Conservation (phyloP, 345 rosid genomes). For the Dimocarpus longan region DNA sequence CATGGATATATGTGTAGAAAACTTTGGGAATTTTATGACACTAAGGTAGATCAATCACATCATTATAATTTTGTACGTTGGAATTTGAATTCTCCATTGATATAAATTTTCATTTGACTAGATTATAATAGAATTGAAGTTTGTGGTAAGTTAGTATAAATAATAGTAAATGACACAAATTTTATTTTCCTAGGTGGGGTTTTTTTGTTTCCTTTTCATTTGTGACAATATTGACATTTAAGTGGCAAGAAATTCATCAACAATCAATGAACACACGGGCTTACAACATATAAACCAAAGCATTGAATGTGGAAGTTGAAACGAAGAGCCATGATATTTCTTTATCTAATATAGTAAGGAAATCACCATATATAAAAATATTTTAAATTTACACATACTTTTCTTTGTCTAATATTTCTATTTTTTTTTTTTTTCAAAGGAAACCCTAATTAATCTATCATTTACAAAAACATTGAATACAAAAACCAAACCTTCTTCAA, state of each 20-base stretch:
- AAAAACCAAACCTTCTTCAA: not conserved
- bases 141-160: not conserved
- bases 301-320: not conserved
- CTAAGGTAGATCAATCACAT: too few relatives aligned
- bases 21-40: too few relatives aligned
- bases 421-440: not conserved
- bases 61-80: too few relatives aligned
- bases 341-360: not conserved
- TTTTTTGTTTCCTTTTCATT: not conserved
- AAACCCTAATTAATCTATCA: slow-evolving; percentile 10
- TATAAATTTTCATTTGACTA: not conserved
- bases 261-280: not conserved
- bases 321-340: not conserved
- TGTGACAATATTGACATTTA: not conserved
- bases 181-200: not conserved
- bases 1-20: not conserved
- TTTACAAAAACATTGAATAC: slow-evolving; percentile 16
- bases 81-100: not conserved
- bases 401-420: slow-evolving; percentile 8
- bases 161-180: not conserved
- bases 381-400: slow-evolving; percentile 2
- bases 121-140: too few relatives aligned
- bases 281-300: not conserved
- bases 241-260: not conserved
- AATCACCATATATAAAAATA: not conserved